phyloP scores from a whole-genome alignment of 2,329 filamentous ascomycete species.

The Macrophomina tecta region DNA sequence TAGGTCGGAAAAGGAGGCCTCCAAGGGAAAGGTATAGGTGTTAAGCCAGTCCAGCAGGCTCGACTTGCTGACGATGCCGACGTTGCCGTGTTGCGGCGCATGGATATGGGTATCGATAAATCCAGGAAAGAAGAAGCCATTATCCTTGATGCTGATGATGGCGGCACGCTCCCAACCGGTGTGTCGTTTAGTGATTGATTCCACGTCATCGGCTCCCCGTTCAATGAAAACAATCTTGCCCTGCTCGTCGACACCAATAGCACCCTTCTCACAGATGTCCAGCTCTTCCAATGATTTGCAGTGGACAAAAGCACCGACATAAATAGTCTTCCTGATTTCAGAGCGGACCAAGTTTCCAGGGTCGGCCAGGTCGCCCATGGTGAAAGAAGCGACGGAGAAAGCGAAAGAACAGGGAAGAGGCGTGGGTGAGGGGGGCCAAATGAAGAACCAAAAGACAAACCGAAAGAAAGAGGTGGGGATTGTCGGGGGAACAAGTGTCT shows the following conservation, averaged over 20 bases:
- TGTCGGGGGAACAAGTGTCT: not conserved
- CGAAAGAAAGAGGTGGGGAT: not conserved
- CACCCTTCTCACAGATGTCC: slow-evolving; percentile 55
- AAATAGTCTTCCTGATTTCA: slow-evolving; percentile 46
- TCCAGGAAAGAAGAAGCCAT: slow-evolving; percentile 82
- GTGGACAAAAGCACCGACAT: slow-evolving; percentile 68
- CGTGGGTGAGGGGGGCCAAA: not conserved
- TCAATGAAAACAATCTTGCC: slow-evolving; percentile 59
- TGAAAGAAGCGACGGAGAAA: not conserved
- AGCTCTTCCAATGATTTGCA: slow-evolving; percentile 55
- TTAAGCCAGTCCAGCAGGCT: slow-evolving; percentile 93
- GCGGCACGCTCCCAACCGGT: slow-evolving; percentile 49
- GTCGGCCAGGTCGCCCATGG: slow-evolving; percentile 9
- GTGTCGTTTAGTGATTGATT: slow-evolving; percentile 36
- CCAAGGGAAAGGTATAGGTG: slow-evolving; percentile 93
- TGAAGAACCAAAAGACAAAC: not conserved
- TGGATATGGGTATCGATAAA: slow-evolving; percentile 96
- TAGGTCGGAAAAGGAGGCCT: slow-evolving; percentile 73
- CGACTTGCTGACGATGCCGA: slow-evolving; percentile 89
- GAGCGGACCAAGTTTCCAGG: not conserved
- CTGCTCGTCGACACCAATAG: slow-evolving; percentile 58
- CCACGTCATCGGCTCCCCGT: slow-evolving; percentile 39
- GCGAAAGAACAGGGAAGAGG: not conserved
- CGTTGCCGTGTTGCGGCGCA: slow-evolving; percentile 92
- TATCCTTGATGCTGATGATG: slow-evolving; percentile 47